A percentile compares a stretch with the other conserved stretches of the same genome.
phyloP scores from a whole-genome alignment of 768 basidiomycete genomes.

The Kwoniella bestiolae region DNA sequence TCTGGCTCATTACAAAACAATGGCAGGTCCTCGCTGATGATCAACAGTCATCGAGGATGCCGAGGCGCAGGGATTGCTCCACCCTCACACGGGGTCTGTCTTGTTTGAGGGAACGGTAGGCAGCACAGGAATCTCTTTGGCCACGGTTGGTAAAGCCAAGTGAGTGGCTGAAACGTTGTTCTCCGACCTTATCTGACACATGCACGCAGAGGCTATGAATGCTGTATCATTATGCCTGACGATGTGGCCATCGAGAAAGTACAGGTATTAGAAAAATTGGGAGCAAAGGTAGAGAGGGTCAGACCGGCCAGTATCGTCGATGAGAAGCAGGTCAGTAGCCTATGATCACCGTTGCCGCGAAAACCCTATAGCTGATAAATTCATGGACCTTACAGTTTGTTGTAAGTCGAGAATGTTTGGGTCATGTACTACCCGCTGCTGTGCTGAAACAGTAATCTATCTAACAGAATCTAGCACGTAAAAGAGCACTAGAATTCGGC shows the following conservation, averaged over 20 bases:
- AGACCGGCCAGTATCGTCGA: conserved; percentile 84
- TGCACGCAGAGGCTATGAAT: conserved; percentile 76
- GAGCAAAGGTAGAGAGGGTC: conserved; percentile 79
- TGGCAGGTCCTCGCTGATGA: background rate
- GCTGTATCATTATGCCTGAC: conserved; percentile 65
- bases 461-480: conserved; percentile 84
- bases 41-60: conserved; percentile 88
- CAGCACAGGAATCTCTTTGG: conserved; percentile 78
- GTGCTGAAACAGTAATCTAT: background rate
- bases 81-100: conserved; percentile 83
- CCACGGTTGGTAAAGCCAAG: conserved; percentile 88
- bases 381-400: conserved; percentile 27
- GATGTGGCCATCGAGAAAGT: conserved; percentile 83
- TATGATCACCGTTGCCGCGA: too few species aligned
- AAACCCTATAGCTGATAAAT: too few species aligned
- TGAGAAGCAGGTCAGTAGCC: conserved; percentile 84
- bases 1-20: too few species aligned
- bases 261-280: conserved; percentile 76
- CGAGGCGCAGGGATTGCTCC: conserved; percentile 76
- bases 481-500: conserved; percentile 77
- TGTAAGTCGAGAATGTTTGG: conserved; percentile 18
- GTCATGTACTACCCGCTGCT: too few species aligned
- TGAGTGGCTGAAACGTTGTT: conserved; percentile 56
- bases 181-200: background rate
- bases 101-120: conserved; percentile 97